These are phyloP conservation scores for Gentiana macrophylla DNA, from an alignment of 257 asterid genomes.

Conservation along the genomic window DNA sequence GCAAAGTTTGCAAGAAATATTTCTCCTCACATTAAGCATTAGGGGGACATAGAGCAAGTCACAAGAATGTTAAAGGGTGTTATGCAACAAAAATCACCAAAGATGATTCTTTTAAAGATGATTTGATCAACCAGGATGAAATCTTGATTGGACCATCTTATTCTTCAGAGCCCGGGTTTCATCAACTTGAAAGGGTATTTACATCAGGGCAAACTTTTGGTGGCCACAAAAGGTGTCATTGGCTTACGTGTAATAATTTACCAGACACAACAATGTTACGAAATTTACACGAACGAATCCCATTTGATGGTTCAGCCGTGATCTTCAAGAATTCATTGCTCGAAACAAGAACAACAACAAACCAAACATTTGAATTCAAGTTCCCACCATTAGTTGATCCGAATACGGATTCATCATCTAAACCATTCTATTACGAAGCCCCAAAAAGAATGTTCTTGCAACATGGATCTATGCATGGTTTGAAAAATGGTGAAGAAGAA, in stretches of 20 bases:
- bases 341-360: conserved; percentile 6
- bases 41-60: conserved; percentile 95
- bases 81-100: conserved; percentile 42
- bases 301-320: conserved; percentile 20
- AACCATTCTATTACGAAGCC: conserved; percentile 11
- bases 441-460: conserved; percentile 24
- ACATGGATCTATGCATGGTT: not conserved
- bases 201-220: conserved; percentile 84
- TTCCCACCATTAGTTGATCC: conserved; percentile 18
- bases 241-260: conserved; percentile 41
- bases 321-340: conserved; percentile 34
- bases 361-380: conserved; percentile 31
- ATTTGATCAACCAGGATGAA: conserved; percentile 19
- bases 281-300: conserved; percentile 21
- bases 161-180: conserved; percentile 12
- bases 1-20: conserved; percentile 68
- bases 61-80: conserved; percentile 88
- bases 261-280: conserved; percentile 44
- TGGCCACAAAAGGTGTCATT: conserved; percentile 80
- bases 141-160: not conserved
- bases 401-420: not conserved
- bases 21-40: conserved; percentile 87
- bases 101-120: conserved; percentile 21
- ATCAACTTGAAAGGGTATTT: conserved; percentile 34
- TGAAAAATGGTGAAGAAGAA: conserved; percentile 14